Conservation (phyloP, 2,329 filamentous ascomycete genomes). For the Cladophialophora carrionii region DNA sequence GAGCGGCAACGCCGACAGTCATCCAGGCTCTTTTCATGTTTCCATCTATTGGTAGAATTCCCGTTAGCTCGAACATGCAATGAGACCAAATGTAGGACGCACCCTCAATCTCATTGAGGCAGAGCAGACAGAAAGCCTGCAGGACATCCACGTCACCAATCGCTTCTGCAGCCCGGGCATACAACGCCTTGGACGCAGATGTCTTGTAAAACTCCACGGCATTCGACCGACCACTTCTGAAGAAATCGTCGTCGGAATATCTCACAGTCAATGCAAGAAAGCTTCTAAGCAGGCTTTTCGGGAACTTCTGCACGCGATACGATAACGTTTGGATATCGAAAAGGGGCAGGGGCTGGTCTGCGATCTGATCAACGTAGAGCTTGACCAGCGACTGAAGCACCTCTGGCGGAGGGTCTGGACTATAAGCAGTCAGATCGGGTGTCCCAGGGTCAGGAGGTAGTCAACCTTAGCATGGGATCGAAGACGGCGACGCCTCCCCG, state of each 20-base stretch:
- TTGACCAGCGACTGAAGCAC: conserved; percentile 47
- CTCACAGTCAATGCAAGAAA: conserved; percentile 51
- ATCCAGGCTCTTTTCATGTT: conserved; percentile 33
- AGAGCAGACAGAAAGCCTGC: conserved; percentile 33
- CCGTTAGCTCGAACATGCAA: background rate
- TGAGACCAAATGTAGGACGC: background rate
- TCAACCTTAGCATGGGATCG: conserved; percentile 17
- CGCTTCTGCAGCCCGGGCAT: conserved; percentile 23
- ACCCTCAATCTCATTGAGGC: conserved; percentile 32
- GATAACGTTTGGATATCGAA: conserved; percentile 43
- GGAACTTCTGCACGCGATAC: conserved; percentile 45
- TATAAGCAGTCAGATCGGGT: conserved; percentile 34
- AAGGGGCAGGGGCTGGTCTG: conserved; percentile 56
- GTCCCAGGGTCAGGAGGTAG: conserved; percentile 2
- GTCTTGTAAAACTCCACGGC: conserved; percentile 44
- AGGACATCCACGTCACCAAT: conserved; percentile 20
- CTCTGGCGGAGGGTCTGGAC: conserved; percentile 46
- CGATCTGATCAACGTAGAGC: conserved; percentile 54
- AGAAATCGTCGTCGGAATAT: conserved; percentile 45
- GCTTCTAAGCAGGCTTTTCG: conserved; percentile 43
- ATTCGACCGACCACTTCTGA: conserved; percentile 35
- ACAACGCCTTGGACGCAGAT: conserved; percentile 38
- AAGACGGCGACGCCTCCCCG: background rate
- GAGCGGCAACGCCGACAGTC: conserved; percentile 29
- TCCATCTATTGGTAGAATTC: conserved; percentile 20